Percentiles rank a stretch among this genome's conserved stretches.
Evolutionary conservation across 768 basidiomycete species (phyloP).

Genomic region (Boletus sensibilis): DNA sequence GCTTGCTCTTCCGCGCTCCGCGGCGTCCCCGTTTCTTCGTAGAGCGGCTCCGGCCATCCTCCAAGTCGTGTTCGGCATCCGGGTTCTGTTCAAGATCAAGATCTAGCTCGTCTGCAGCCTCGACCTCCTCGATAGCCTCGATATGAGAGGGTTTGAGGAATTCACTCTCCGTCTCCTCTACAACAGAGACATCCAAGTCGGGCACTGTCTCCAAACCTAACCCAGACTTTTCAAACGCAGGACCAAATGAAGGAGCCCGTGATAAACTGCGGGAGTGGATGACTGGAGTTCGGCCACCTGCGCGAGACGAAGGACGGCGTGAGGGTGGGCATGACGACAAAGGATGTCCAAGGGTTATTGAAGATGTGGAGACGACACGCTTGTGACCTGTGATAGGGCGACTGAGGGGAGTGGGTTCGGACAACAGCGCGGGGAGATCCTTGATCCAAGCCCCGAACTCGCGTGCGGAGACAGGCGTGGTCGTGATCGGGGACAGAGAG

Average conservation of each 20-base stretch:
- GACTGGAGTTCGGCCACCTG: constrained; percentile 54
- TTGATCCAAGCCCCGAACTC: constrained; percentile 88
- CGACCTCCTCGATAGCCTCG: constrained; percentile 39
- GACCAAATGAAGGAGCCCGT: constrained; percentile 62
- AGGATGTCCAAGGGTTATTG: constrained; percentile 58
- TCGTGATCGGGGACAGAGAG: constrained; percentile 26
- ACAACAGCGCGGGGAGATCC: constrained; percentile 74
- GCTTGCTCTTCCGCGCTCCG: constrained; percentile 78
- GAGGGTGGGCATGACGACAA: constrained; percentile 65
- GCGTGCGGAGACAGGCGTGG: constrained; percentile 56
- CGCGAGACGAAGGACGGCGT: constrained; percentile 69
- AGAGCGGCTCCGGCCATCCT: constrained; percentile 48
- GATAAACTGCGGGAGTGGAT: constrained; percentile 56
- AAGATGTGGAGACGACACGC: constrained; percentile 59
- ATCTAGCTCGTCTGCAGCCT: constrained; percentile 35
- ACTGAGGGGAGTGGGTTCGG: constrained; percentile 32
- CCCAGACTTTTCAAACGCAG: constrained; percentile 42
- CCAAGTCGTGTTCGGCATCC: constrained; percentile 33
- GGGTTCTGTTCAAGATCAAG: constrained; percentile 14
- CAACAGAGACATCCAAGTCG: constrained; percentile 42
- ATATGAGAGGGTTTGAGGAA: constrained; percentile 22
- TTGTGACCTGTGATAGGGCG: constrained; percentile 44
- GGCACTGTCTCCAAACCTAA: constrained; percentile 49
- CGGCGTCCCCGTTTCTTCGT: constrained; percentile 80
- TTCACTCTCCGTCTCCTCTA: constrained; percentile 45